Evolutionary conservation across 208 protist species (phyloP).

Genomic region (Leishmania turanica): DNA sequence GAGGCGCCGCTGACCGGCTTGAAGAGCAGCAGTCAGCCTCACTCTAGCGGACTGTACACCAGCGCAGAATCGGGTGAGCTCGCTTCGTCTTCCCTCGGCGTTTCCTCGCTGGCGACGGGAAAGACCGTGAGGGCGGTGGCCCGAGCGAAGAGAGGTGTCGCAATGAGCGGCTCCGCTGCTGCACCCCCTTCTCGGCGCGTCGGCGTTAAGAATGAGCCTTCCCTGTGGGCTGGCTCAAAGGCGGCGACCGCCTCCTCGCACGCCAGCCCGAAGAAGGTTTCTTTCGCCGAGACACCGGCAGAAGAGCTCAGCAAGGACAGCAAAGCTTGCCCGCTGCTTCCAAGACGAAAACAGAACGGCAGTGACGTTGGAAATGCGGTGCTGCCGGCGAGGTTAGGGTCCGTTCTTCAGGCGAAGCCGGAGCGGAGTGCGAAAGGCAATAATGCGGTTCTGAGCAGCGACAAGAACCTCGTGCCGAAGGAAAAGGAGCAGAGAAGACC

Average conservation of each 20-base stretch:
- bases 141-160: neutral
- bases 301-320: no score
- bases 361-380: neutral
- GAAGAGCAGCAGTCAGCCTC: neutral
- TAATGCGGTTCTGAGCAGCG: neutral
- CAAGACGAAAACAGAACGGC: neutral
- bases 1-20: neutral
- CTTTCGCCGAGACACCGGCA: neutral
- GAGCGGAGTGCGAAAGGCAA: neutral
- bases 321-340: neutral
- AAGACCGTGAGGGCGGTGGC: neutral
- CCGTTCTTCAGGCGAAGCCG: neutral
- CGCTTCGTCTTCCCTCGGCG: neutral
- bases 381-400: neutral
- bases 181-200: neutral
- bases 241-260: neutral
- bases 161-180: neutral
- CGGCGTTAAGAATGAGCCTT: neutral
- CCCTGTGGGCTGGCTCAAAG: neutral
- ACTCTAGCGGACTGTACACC: neutral
- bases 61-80: neutral
- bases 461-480: slow-evolving; percentile 3
- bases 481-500: slow-evolving; percentile 20
- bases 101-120: neutral
- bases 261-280: neutral